A percentile compares a stretch with the other conserved stretches of the same genome.
Evolutionary conservation across 2,329 filamentous ascomycete genomes (phyloP).

Genomic region (Diaporthe eres): DNA sequence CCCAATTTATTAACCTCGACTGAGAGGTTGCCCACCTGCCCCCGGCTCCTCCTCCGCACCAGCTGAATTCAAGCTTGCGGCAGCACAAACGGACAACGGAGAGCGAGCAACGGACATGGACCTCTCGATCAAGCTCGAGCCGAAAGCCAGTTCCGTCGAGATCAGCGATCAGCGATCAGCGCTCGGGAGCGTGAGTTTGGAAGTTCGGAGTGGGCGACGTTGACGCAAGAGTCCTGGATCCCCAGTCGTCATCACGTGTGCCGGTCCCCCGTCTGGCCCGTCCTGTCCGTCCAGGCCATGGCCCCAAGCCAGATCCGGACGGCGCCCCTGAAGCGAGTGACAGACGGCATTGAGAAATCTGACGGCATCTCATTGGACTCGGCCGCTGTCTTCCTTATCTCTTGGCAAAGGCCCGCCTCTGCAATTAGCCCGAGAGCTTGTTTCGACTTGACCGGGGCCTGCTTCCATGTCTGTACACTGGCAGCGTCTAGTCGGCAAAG

Average conservation of each 20-base stretch:
- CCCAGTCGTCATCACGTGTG: slow-evolving; percentile 1
- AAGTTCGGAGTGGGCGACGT: slow-evolving; percentile 17
- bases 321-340: slow-evolving; percentile 38
- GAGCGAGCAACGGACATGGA: slow-evolving; percentile 8
- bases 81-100: not conserved
- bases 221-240: not conserved
- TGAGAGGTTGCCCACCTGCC: not conserved
- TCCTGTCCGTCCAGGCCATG: not conserved
- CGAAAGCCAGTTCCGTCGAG: slow-evolving; percentile 10
- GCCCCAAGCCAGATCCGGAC: slow-evolving; percentile 10
- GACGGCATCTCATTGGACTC: slow-evolving; percentile 38
- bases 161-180: slow-evolving; percentile 11
- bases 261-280: not conserved
- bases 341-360: slow-evolving; percentile 40
- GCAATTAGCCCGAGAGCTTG: slow-evolving; percentile 34
- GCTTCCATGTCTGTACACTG: not conserved
- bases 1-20: not conserved
- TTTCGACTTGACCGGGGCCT: slow-evolving; percentile 37
- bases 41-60: not conserved
- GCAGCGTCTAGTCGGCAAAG: not conserved
- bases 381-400: slow-evolving; percentile 34
- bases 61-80: not conserved
- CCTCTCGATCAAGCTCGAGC: slow-evolving; percentile 14
- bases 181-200: slow-evolving; percentile 1
- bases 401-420: slow-evolving; percentile 38